Evolutionary conservation across 225 moss, liverwort and hornwort species (phyloP).

Genomic region (Pseudisothecium myosuroides): DNA sequence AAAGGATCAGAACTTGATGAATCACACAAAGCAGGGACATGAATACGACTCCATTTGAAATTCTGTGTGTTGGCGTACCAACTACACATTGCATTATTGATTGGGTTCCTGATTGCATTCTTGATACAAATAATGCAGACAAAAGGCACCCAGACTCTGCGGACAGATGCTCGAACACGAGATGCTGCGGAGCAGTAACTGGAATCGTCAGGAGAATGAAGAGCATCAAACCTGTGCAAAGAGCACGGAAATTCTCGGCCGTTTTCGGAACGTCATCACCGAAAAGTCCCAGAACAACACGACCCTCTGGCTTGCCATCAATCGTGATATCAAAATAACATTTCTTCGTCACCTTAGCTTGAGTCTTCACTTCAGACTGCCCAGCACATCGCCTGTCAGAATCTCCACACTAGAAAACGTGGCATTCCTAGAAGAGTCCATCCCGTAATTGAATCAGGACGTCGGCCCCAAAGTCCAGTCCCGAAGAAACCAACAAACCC

Average conservation of each 20-base stretch:
- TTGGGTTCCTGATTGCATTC: neutral
- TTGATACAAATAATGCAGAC: neutral
- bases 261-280: neutral
- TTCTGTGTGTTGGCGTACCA: neutral
- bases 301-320: neutral
- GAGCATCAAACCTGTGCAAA: neutral
- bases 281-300: neutral
- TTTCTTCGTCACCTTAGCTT: neutral
- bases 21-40: neutral
- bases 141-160: neutral
- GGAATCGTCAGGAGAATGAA: neutral
- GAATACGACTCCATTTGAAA: neutral
- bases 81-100: neutral
- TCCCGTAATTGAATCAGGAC: neutral
- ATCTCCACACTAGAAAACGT: neutral
- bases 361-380: neutral
- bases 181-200: neutral
- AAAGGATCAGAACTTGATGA: neutral
- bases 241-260: neutral
- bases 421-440: neutral
- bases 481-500: neutral
- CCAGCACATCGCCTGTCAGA: neutral
- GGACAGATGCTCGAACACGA: neutral
- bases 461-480: neutral
- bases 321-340: neutral